Evolutionary conservation across 2,329 filamentous ascomycete species (phyloP), one percentile per base, ranked within the genome.

Genomic region (Colletotrichum plurivorum): DNA sequence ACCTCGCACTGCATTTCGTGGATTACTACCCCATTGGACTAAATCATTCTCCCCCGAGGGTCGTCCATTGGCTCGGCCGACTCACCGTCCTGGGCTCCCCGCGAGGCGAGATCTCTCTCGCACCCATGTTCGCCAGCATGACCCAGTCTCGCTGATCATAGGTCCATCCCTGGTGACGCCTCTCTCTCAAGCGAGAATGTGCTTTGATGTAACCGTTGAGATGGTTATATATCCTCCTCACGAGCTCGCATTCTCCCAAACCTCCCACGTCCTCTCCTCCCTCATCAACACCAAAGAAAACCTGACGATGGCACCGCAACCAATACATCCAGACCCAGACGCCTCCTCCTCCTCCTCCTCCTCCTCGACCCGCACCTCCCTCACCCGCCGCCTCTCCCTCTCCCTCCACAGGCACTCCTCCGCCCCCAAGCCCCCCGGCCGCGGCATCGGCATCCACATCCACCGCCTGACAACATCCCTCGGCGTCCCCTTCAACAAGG

Each of bases 401-500:
- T 46, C 66, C 12, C 43, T 65, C 41, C 61, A 58, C 46, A 46
- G 43, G 12, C 39, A 22, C 25, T 57, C 31, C 31, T 36, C 66
- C 6, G 22, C 16, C 61, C 25, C 16, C 13, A 66, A 67, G 12
- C 55, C 67, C 12, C 55, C 67, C 15, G 43, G 51, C 43, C 52
- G 53, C 6, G 63, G 67, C 67, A 78, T 78, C 20, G 87, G 90
- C 73, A 83, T 85, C 54, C 87, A 89, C 69, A 91, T 93, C 76
- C 90, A 93, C 80, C 89, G 88, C 75, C 83, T 87, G 67, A 85
- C 89, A 66, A 90, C 92, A 80, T 91, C 90, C 74, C 83, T 92
- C 31, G 90, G 89, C 10, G 84, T 85, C 15, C 90, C 91, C 5
- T 85, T 93, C 67, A 93, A 93, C 77, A 88, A 85, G 66, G 81